Evolutionary conservation across 2,329 filamentous ascomycete species (phyloP), one percentile per base, ranked within the genome.

Genomic region (Sporothrix brunneoviolacea): DNA sequence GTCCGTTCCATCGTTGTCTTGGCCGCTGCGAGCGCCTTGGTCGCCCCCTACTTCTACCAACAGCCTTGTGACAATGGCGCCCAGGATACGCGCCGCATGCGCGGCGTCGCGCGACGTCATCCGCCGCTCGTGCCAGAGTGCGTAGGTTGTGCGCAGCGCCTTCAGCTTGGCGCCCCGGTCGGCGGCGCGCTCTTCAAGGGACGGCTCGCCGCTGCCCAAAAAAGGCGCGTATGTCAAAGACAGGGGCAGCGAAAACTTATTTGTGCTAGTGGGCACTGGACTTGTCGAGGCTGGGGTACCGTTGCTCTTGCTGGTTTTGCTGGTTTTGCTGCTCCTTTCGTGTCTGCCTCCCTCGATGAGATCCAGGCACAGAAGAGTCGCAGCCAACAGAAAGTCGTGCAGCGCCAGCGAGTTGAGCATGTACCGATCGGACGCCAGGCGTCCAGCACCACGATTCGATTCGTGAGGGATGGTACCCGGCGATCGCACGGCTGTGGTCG

Each of bases 371-470:
- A 85, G 56, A 13, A 84, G 71, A 70, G 80, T 80, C 42, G 76
- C 74, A 0, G 80, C 79, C 4, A 84, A 69, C 45, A 84, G 64
- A 46, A 80, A 84, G 59, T 84, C 80, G 41, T 82, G 78, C 42
- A 77, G 70, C 3, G 75, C 72, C 4, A 84, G 63, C 0, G 75
- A 76, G 6, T 72, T 74, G 13, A 82, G 61, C 56, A 82, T 79
- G 72, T 77, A 80, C 2, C 71, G 69, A 38, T 77, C 71, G 15
- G 69, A 66, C 49, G 69, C 67, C 12, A 84, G 62, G n/a, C 77
- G 67, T 4, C 76, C 76, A 1, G 77, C 77, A 0, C 24, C n/a
- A 15, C 43, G 27, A 38, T 15, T 48, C 12, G 12, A 22, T 12
- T 22, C 37, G 13, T 13, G 8, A 2, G 8, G 16, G 7, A 32